Conservation (phyloP, 2,329 filamentous ascomycete genomes). For the Fusarium pseudograminearum region DNA sequence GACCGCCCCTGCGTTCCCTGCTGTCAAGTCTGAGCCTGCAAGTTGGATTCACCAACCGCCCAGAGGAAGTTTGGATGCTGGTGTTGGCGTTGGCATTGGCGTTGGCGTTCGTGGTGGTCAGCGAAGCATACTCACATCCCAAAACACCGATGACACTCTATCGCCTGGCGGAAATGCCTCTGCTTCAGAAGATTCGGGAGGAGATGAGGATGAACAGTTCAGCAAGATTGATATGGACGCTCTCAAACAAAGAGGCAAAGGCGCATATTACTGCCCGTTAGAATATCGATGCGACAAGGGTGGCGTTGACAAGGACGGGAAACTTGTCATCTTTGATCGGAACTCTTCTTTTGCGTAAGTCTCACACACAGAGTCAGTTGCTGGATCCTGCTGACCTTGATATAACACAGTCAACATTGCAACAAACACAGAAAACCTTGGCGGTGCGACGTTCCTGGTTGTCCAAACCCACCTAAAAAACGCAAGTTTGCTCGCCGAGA, state of each 20-base stretch:
- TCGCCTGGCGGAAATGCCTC: slow-evolving; percentile 39
- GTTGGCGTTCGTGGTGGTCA: slow-evolving; percentile 37
- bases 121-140: slow-evolving; percentile 43
- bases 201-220: slow-evolving; percentile 54
- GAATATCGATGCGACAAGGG: slow-evolving; percentile 55
- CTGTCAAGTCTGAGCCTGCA: slow-evolving; percentile 41
- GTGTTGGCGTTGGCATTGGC: slow-evolving; percentile 25
- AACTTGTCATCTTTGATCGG: slow-evolving; percentile 55
- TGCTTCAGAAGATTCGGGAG: slow-evolving; percentile 50
- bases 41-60: slow-evolving; percentile 33
- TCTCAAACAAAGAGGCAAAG: slow-evolving; percentile 56
- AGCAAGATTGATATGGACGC: slow-evolving; percentile 55
- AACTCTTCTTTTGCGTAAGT: slow-evolving; percentile 58
- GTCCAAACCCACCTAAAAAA: slow-evolving; percentile 57
- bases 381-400: slow-evolving; percentile 34
- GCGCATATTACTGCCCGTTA: slow-evolving; percentile 54
- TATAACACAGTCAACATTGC: slow-evolving; percentile 54
- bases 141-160: slow-evolving; percentile 27
- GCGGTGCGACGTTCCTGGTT: slow-evolving; percentile 55
- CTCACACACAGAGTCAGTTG: slow-evolving; percentile 18
- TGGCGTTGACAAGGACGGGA: slow-evolving; percentile 55
- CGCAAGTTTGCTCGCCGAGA: slow-evolving; percentile 58
- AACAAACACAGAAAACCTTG: slow-evolving; percentile 59
- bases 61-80: slow-evolving; percentile 35
- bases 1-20: slow-evolving; percentile 42